These are phyloP conservation scores for maize (Zea mays) DNA, from an alignment of 176 grass and related monocot species.

Conservation along the genomic window Zm-B73-REFERENCE-NAM-5.0 NC_050104.1:151548001-151548500, in stretches of 20 bases:
- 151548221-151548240: neutral
- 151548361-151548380: constrained; percentile 18
- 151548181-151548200: no score
- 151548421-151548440: neutral
- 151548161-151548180: no score
- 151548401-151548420: constrained; percentile 28
- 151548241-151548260: constrained; percentile 38
- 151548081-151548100: constrained; percentile 48
- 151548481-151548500: neutral
- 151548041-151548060: neutral
- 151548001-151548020: neutral
- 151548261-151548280: constrained; percentile 44
- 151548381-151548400: constrained; percentile 37
- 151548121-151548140: neutral
- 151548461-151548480: neutral
- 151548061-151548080: neutral
- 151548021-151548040: no score
- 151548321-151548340: constrained; percentile 38
- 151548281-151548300: constrained; percentile 27
- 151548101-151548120: constrained; percentile 40
- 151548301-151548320: constrained; percentile 39
- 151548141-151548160: no score
- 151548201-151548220: neutral
- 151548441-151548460: neutral
- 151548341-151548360: constrained; percentile 2